phyloP scores from a whole-genome alignment of 2,329 filamentous ascomycete species.

The Cytospora chrysosperma region DNA sequence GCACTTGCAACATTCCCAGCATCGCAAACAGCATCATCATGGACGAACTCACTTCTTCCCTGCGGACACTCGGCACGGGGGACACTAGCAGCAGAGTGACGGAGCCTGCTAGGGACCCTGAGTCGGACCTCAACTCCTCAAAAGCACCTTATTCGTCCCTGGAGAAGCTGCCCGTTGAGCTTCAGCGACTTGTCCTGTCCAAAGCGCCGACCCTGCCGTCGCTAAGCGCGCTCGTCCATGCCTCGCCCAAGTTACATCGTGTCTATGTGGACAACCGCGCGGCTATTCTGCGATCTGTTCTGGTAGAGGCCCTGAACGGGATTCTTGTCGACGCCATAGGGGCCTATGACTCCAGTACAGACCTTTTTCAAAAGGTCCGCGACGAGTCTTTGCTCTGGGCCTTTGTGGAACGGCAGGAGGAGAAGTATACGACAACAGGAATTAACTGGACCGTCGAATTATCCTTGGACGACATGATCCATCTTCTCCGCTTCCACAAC shows the following conservation, averaged over 20 bases:
- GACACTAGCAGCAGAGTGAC: neutral
- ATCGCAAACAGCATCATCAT: neutral
- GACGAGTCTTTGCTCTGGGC: neutral
- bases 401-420: neutral
- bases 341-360: neutral
- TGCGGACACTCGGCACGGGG: neutral
- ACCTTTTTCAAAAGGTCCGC: neutral
- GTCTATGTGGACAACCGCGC: neutral
- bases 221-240: constrained; percentile 4
- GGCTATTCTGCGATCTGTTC: neutral
- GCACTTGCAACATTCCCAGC: too few relatives aligned
- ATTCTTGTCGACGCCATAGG: neutral
- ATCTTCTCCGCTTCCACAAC: constrained; percentile 20
- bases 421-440: neutral
- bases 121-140: neutral
- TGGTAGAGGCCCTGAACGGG: neutral
- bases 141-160: neutral
- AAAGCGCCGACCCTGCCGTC: neutral
- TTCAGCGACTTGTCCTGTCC: constrained; percentile 4
- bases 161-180: constrained; percentile 2
- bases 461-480: constrained; percentile 13
- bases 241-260: constrained; percentile 8
- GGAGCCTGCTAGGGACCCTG: too few relatives aligned
- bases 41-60: neutral
- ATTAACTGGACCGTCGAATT: neutral